A percentile compares a stretch with the other conserved stretches of the same genome.
phyloP scores from a whole-genome alignment of 2,329 filamentous ascomycete species.

The Aspergillus pseudoterreus region DNA sequence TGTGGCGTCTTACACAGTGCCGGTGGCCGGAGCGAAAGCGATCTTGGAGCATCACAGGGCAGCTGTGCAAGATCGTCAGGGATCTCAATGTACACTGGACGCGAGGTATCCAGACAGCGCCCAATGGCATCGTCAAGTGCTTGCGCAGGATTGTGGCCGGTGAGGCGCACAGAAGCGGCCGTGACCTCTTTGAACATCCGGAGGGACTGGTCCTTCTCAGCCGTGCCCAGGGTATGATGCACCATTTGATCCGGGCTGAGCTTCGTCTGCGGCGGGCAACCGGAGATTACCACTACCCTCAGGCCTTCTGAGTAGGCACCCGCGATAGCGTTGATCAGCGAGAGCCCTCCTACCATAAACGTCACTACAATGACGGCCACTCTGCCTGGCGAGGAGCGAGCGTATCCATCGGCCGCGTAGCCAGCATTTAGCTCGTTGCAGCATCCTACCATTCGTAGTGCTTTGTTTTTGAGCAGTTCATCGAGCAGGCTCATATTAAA shows the following conservation, averaged over 20 bases:
- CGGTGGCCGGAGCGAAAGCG: background rate
- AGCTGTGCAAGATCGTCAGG: conserved; percentile 3
- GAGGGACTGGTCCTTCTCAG: conserved; percentile 1
- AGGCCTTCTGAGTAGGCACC: conserved; percentile 7
- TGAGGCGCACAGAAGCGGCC: background rate
- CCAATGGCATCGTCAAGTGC: conserved; percentile 1
- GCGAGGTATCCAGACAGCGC: conserved; percentile 3
- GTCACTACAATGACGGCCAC: conserved; percentile 9
- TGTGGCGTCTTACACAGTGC: background rate
- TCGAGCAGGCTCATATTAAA: conserved; percentile 9
- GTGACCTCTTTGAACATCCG: conserved; percentile 8
- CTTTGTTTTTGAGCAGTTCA: conserved; percentile 4
- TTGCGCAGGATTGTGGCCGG: background rate
- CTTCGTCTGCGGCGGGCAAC: background rate
- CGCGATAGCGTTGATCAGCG: conserved; percentile 11
- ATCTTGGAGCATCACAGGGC: background rate
- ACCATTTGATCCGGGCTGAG: background rate
- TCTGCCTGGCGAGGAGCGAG: conserved; percentile 2
- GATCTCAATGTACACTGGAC: conserved; percentile 10
- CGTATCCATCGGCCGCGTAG: conserved; percentile 13
- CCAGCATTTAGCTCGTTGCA: conserved; percentile 12
- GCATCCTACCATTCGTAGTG: conserved; percentile 6
- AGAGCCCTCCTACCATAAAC: conserved; percentile 10
- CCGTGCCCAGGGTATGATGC: conserved; percentile 6
- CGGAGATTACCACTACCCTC: conserved; percentile 4